Conservation (phyloP, 345 rosid genomes). For the Linum trigynum region DNA sequence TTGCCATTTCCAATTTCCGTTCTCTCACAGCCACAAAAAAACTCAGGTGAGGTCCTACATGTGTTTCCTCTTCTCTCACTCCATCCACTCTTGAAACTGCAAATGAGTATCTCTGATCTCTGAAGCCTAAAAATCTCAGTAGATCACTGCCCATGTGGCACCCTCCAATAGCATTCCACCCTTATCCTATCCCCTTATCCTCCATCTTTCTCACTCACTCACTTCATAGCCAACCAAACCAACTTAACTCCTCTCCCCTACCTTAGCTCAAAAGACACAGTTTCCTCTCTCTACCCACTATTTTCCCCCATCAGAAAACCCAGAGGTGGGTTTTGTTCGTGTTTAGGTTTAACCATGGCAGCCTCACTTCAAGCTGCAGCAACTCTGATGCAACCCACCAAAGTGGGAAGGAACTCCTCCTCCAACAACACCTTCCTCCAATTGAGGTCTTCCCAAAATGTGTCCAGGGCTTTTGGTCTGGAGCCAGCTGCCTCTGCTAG, state of each 20-base stretch:
- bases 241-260: slow-evolving; percentile 5
- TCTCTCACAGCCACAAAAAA: too few species aligned
- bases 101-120: neutral
- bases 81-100: neutral
- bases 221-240: slow-evolving; percentile 29
- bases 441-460: neutral
- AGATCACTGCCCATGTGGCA: slow-evolving; percentile 35
- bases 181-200: slow-evolving; percentile 77
- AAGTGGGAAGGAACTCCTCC: slow-evolving; percentile 35
- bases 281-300: too few species aligned
- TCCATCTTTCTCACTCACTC: slow-evolving; percentile 9
- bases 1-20: too few species aligned
- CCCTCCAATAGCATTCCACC: slow-evolving; percentile 50
- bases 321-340: too few species aligned
- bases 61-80: too few species aligned
- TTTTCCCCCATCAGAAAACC: too few species aligned
- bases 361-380: slow-evolving; percentile 88
- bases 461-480: too few species aligned
- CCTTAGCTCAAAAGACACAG: neutral
- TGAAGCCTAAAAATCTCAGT: neutral
- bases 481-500: slow-evolving; percentile 36
- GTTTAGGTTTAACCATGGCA: slow-evolving; percentile 38
- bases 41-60: too few species aligned
- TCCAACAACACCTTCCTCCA: slow-evolving; percentile 32
- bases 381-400: slow-evolving; percentile 70